Conservation (phyloP, 139 green algal genomes). For the Ettlia oleoabundans region DNA sequence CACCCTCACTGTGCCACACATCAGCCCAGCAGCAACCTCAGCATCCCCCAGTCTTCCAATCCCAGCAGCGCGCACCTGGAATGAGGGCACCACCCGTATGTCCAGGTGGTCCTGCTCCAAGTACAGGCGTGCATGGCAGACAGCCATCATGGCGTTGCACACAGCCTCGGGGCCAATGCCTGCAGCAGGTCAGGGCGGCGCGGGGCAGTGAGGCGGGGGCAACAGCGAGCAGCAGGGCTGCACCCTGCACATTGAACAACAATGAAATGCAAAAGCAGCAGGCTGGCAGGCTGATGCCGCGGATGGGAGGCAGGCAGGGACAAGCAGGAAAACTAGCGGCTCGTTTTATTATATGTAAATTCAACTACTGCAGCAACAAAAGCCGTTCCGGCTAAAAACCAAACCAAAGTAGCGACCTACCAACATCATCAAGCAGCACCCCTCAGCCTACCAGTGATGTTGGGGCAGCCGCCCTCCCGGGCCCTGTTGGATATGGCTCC, state of each 20-base stretch:
- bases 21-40: too few species aligned
- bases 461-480: slow-evolving; percentile 30
- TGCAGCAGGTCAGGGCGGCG: not conserved
- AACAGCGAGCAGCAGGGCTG: not conserved
- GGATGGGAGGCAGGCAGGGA: too few species aligned
- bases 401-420: not conserved
- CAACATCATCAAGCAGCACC: not conserved
- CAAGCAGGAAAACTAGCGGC: too few species aligned
- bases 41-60: too few species aligned
- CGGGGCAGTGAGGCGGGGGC: not conserved
- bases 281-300: not conserved
- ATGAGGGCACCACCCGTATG: slow-evolving; percentile 24
- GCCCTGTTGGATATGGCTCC: slow-evolving; percentile 40
- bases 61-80: slow-evolving; percentile 46
- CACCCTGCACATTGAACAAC: too few species aligned
- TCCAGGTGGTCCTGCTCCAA: slow-evolving; percentile 53
- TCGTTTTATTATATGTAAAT: too few species aligned
- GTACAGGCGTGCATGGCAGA: slow-evolving; percentile 44
- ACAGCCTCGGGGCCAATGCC: slow-evolving; percentile 49
- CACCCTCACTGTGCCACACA: too few species aligned
- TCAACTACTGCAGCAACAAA: too few species aligned
- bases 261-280: not conserved
- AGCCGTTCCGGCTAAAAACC: too few species aligned
- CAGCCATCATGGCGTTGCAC: slow-evolving; percentile 44
- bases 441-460: slow-evolving; percentile 20